Conservation (phyloP, 176 grass and related monocot genomes). For the Puccinellia tenuiflora region DNA sequence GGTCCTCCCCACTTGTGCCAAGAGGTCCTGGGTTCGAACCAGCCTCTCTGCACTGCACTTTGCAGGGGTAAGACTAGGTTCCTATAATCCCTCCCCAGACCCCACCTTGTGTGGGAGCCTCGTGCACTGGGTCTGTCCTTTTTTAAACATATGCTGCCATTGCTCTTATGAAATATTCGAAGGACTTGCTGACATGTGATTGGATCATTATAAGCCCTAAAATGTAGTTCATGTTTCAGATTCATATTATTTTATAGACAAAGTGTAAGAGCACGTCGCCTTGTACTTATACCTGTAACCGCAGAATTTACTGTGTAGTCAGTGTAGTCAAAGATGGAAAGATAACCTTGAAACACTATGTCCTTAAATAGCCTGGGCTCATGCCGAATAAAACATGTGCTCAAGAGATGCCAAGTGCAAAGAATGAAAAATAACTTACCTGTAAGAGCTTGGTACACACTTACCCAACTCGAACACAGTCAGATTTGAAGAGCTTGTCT, state of each 20-base stretch:
- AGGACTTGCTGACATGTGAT: neutral
- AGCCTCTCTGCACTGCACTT: no score
- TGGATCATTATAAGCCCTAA: neutral
- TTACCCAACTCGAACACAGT: neutral
- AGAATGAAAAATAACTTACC: neutral
- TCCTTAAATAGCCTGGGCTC: neutral
- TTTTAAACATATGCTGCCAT: neutral
- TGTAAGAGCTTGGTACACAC: neutral
- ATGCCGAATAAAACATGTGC: neutral
- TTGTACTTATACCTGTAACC: constrained; percentile 19
- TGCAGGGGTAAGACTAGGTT: no score
- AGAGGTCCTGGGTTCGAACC: no score
- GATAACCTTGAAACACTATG: neutral
- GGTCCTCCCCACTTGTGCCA: no score
- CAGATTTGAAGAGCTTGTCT: neutral
- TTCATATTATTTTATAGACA: neutral
- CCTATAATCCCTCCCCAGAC: no score
- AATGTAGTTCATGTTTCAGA: neutral
- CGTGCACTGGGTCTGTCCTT: no score
- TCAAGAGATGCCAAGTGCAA: neutral
- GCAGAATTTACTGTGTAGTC: neutral
- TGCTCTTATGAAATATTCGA: constrained; percentile 9
- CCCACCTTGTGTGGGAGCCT: no score
- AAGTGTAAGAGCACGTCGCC: neutral
- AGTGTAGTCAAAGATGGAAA: neutral